These are phyloP conservation scores for Amphichorda felina DNA, from an alignment of 2,329 filamentous ascomycete species.

Conservation along the genomic window DNA sequence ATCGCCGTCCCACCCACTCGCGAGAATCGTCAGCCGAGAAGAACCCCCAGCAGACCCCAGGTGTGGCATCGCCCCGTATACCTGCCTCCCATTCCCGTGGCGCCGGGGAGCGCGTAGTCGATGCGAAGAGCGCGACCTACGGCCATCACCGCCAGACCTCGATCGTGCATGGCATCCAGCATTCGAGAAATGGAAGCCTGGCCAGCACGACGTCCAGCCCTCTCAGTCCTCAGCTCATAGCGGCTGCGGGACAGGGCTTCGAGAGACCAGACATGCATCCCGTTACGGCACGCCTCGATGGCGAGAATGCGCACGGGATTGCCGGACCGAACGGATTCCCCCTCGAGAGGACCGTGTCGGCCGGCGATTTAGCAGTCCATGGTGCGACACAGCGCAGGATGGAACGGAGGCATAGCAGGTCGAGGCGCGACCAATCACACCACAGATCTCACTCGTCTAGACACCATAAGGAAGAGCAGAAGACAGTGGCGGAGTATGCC, in stretches of 20 bases:
- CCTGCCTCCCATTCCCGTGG: conserved; percentile 30
- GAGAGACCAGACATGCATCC: conserved; percentile 40
- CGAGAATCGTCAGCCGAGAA: conserved; percentile 49
- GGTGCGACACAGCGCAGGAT: conserved; percentile 37
- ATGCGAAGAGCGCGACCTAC: conserved; percentile 44
- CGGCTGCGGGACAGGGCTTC: conserved; percentile 48
- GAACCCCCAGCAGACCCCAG: conserved; percentile 16
- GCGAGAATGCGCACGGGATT: conserved; percentile 32
- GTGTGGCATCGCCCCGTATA: conserved; percentile 23
- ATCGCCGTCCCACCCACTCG: conserved; percentile 36
- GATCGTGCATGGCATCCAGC: conserved; percentile 92
- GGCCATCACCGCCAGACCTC: conserved; percentile 94
- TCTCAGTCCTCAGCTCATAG: conserved; percentile 77
- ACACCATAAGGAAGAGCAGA: conserved; percentile 62
- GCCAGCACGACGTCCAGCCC: conserved; percentile 72
- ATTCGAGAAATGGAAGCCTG: conserved; percentile 80
- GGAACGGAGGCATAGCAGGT: conserved; percentile 54
- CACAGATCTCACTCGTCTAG: conserved; percentile 68
- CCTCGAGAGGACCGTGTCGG: conserved; percentile 34
- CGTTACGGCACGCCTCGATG: conserved; percentile 30
- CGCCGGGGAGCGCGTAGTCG: conserved; percentile 37
- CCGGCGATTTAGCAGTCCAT: conserved; percentile 29
- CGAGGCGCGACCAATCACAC: conserved; percentile 59
- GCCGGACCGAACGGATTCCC: conserved; percentile 10
- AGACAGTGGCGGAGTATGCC: conserved; percentile 96